Conservation (phyloP, 2,329 filamentous ascomycete species). For the Colletotrichum horii region DNA sequence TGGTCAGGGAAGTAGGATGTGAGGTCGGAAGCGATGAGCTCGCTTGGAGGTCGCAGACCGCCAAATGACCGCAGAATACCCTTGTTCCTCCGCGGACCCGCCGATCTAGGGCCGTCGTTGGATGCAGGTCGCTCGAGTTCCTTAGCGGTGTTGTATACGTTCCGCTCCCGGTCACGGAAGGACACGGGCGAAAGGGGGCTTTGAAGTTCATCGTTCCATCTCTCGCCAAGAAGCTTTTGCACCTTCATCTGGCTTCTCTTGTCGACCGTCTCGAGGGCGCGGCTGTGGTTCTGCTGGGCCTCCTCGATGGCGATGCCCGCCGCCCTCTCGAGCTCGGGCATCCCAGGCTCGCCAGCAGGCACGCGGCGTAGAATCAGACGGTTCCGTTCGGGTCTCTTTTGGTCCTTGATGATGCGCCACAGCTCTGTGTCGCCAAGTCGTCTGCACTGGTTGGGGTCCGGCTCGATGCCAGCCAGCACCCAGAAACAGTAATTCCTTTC, state of each 20-base stretch:
- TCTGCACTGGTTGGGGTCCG: slow-evolving; percentile 80
- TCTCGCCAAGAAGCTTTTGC: slow-evolving; percentile 87
- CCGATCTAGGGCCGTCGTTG: slow-evolving; percentile 37
- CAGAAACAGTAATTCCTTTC: slow-evolving; percentile 98
- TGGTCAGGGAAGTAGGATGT: slow-evolving; percentile 98
- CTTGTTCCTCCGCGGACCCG: slow-evolving; percentile 47
- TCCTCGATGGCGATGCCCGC: slow-evolving; percentile 91
- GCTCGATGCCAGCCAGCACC: slow-evolving; percentile 83
- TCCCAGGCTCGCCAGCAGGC: slow-evolving; percentile 88
- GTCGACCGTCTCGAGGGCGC: slow-evolving; percentile 68
- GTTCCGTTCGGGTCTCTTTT: slow-evolving; percentile 83
- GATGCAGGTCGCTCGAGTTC: slow-evolving; percentile 63
- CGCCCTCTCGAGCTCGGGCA: slow-evolving; percentile 84
- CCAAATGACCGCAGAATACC: slow-evolving; percentile 80
- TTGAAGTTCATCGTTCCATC: slow-evolving; percentile 78
- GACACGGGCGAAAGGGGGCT: slow-evolving; percentile 87
- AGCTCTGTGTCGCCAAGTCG: slow-evolving; percentile 86
- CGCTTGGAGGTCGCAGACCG: slow-evolving; percentile 90
- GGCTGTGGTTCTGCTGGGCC: slow-evolving; percentile 73
- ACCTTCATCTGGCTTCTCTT: slow-evolving; percentile 86
- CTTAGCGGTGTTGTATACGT: slow-evolving; percentile 63
- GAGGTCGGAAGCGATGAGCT: slow-evolving; percentile 95
- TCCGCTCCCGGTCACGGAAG: slow-evolving; percentile 71
- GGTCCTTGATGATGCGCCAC: slow-evolving; percentile 88
- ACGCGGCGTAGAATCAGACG: slow-evolving; percentile 90